phyloP scores from a whole-genome alignment of 257 asterid species.

The Eustoma russellianum region DNA sequence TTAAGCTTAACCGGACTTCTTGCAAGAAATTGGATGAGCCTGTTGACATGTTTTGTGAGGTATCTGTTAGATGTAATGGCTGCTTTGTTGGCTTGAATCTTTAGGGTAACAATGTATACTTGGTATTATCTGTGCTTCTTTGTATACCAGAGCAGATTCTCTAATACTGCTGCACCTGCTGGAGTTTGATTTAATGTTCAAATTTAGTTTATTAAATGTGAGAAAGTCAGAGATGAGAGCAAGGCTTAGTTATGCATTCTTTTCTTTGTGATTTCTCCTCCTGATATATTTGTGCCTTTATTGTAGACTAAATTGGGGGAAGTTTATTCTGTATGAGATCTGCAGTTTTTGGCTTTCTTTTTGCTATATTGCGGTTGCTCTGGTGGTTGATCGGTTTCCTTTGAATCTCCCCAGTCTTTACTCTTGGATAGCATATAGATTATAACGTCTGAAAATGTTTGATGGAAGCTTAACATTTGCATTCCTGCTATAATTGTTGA shows the following conservation, averaged over 20 bases:
- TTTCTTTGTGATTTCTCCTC: too few species aligned
- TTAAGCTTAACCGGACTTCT: too few species aligned
- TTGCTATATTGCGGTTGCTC: constrained; percentile 55
- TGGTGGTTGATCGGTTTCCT: constrained; percentile 38
- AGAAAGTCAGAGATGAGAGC: too few species aligned
- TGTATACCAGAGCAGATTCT: not conserved
- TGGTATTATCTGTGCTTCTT: not conserved
- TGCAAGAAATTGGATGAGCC: too few species aligned
- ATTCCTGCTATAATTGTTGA: not conserved
- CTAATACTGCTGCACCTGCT: too few species aligned
- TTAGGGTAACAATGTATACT: constrained; percentile 3
- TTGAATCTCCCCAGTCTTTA: constrained; percentile 8
- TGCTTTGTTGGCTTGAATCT: not conserved
- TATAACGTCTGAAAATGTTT: not conserved
- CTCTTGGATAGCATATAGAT: constrained; percentile 4
- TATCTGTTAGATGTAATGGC: not conserved
- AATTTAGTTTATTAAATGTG: too few species aligned
- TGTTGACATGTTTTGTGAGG: too few species aligned
- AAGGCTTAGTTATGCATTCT: too few species aligned
- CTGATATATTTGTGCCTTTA: not conserved
- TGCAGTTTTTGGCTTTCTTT: constrained; percentile 39
- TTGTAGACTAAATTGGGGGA: constrained; percentile 23
- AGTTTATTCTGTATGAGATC: constrained; percentile 26
- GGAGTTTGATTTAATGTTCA: too few species aligned
- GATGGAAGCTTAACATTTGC: not conserved